A percentile compares a stretch with the other conserved stretches of the same genome.
These are phyloP conservation scores for Neopestalotiopsis clavispora DNA, from an alignment of 2,329 filamentous ascomycete genomes.

Conservation along the genomic window DNA sequence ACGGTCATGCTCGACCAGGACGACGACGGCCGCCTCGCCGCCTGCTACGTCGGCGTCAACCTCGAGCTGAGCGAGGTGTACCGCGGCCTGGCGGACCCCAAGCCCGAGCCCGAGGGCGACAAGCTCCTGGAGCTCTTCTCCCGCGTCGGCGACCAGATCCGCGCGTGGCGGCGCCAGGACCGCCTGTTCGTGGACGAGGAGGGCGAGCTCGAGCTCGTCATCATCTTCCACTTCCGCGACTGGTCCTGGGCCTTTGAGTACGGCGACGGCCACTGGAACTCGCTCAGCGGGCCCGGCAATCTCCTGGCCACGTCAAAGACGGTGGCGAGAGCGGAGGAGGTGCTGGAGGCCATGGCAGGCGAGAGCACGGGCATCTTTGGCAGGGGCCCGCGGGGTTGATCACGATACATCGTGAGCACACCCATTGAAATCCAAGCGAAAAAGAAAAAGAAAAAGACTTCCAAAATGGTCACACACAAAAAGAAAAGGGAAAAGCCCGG, in stretches of 20 bases:
- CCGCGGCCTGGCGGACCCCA: neutral
- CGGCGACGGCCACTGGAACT: neutral
- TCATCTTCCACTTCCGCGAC: constrained; percentile 19
- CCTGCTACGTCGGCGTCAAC: constrained; percentile 21
- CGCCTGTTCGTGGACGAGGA: neutral
- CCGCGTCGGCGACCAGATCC: constrained; percentile 18
- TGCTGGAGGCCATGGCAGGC: neutral
- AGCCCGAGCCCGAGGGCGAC: constrained; percentile 15
- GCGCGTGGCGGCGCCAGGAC: constrained; percentile 18
- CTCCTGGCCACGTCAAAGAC: neutral
- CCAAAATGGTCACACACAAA: neutral
- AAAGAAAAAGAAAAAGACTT: too few species aligned
- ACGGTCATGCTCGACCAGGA: constrained; percentile 21
- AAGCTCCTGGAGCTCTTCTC: constrained; percentile 21
- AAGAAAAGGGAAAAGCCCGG: neutral
- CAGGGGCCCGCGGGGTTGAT: neutral
- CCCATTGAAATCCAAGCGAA: neutral
- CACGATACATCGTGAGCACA: neutral
- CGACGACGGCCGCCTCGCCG: neutral
- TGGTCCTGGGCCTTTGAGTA: constrained; percentile 2
- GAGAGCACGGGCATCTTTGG: neutral
- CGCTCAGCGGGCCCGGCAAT: neutral
- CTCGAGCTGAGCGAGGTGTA: constrained; percentile 18
- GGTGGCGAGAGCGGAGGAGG: neutral
- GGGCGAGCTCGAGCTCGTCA: constrained; percentile 2